phyloP scores from a whole-genome alignment of 192 early-diverging fungal species.

The Backusella liffmaniae region DNA sequence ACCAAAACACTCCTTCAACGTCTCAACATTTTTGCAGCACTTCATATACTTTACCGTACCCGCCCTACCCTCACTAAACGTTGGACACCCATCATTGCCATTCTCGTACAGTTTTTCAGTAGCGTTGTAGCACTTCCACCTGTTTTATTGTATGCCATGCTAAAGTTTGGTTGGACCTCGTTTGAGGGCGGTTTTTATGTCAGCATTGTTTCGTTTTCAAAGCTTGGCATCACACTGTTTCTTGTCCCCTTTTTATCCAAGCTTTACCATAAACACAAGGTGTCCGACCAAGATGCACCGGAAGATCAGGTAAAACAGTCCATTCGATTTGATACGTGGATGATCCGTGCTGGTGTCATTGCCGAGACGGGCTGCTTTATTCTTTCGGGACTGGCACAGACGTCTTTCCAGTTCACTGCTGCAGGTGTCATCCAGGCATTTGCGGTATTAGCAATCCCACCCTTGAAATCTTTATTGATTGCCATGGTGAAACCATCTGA shows the following conservation, averaged over 20 bases:
- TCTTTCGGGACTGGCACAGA: slow-evolving; percentile 32
- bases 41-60: slow-evolving; percentile 24
- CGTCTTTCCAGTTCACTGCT: slow-evolving; percentile 8
- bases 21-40: slow-evolving; percentile 35
- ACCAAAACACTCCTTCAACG: slow-evolving; percentile 13
- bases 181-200: slow-evolving; percentile 42
- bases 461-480: slow-evolving; percentile 42
- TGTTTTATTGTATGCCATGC: slow-evolving; percentile 40
- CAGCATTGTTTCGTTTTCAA: slow-evolving; percentile 18
- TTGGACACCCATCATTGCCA: slow-evolving; percentile 17
- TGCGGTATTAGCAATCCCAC: slow-evolving; percentile 33
- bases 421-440: slow-evolving; percentile 31
- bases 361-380: slow-evolving; percentile 35
- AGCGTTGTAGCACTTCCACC: slow-evolving; percentile 21
- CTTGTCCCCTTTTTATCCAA: slow-evolving; percentile 35
- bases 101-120: slow-evolving; percentile 17
- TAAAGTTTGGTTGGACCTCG: slow-evolving; percentile 42
- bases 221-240: slow-evolving; percentile 27
- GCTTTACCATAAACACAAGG: slow-evolving; percentile 26
- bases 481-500: slow-evolving; percentile 44
- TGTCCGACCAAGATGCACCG: neutral
- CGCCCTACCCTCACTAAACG: neutral
- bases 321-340: slow-evolving; percentile 44
- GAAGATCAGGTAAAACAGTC: slow-evolving; percentile 1
- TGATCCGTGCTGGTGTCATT: slow-evolving; percentile 39